phyloP scores from a whole-genome alignment of 345 rosid genomes.

The Linum lewisii region DNA sequence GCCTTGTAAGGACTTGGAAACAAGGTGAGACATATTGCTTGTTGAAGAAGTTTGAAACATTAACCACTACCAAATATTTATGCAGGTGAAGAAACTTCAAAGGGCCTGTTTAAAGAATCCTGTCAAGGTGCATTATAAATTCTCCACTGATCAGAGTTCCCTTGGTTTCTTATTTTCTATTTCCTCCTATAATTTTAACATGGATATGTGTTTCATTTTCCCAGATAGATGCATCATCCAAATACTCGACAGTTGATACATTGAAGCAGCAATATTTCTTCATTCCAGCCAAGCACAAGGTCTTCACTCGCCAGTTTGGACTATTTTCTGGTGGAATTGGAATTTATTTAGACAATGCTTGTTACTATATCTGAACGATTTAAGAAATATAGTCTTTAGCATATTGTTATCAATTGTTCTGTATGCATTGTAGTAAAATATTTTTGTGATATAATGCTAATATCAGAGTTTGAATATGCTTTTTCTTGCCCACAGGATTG shows the following conservation, averaged over 20 bases:
- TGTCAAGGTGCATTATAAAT: constrained; percentile 51
- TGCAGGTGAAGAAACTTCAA: constrained; percentile 82
- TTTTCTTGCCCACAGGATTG: constrained; percentile 55
- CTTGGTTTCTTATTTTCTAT: not conserved
- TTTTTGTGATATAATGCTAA: not conserved
- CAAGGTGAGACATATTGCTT: not conserved
- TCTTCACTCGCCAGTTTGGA: constrained; percentile 16
- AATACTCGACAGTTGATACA: constrained; percentile 90
- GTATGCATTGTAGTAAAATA: not conserved
- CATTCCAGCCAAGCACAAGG: constrained; percentile 84
- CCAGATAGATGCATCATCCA: constrained; percentile 90
- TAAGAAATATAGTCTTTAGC: too few species aligned
- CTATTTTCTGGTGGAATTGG: constrained; percentile 4
- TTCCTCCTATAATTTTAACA: constrained; percentile 11
- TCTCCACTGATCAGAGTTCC: not conserved
- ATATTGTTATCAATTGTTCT: not conserved
- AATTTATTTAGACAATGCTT: too few species aligned
- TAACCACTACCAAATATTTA: constrained; percentile 14
- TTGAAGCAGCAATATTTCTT: constrained; percentile 73
- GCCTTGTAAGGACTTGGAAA: not conserved
- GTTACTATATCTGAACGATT: too few species aligned
- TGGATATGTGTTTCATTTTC: constrained; percentile 10
- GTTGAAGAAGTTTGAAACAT: constrained; percentile 4
- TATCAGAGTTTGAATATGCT: not conserved
- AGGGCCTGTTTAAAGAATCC: constrained; percentile 88